These are phyloP conservation scores for Hypoxylon sp. DNA, from an alignment of 2,329 filamentous ascomycete genomes.

Conservation along the genomic window DNA sequence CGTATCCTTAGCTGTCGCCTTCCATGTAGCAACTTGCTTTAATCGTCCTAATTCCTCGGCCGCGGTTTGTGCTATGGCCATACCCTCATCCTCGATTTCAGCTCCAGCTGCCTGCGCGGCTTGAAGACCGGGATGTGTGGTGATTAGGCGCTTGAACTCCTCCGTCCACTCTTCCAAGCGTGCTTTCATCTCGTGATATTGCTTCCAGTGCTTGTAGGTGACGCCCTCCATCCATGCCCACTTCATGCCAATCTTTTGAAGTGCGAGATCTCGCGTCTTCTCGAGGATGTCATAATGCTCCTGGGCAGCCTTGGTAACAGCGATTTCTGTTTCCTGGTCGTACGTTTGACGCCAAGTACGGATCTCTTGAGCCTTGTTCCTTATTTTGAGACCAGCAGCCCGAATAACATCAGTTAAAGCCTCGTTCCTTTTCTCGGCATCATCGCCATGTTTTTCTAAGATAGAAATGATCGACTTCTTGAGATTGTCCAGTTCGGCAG, in stretches of 20 bases:
- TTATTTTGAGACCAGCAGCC: slow-evolving; percentile 74
- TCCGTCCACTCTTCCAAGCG: slow-evolving; percentile 85
- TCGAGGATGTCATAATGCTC: slow-evolving; percentile 85
- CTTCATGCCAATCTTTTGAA: slow-evolving; percentile 90
- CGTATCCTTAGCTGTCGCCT: slow-evolving; percentile 77
- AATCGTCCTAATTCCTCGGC: slow-evolving; percentile 82
- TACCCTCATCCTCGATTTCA: slow-evolving; percentile 78
- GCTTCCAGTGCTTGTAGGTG: slow-evolving; percentile 96
- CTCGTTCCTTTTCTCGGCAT: slow-evolving; percentile 54
- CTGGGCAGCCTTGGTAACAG: slow-evolving; percentile 77
- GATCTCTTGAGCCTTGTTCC: slow-evolving; percentile 78
- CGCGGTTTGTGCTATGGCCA: slow-evolving; percentile 79
- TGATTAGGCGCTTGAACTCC: slow-evolving; percentile 79
- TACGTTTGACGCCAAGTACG: slow-evolving; percentile 79
- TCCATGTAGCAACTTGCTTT: slow-evolving; percentile 86
- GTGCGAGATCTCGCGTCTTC: slow-evolving; percentile 80
- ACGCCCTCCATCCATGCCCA: slow-evolving; percentile 97
- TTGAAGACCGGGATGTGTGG: slow-evolving; percentile 74
- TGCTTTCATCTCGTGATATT: slow-evolving; percentile 87
- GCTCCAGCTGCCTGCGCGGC: slow-evolving; percentile 73
- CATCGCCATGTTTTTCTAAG: slow-evolving; percentile 61
- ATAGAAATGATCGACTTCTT: slow-evolving; percentile 73
- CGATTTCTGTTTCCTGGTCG: slow-evolving; percentile 71
- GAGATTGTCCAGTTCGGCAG: slow-evolving; percentile 69
- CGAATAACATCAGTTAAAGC: slow-evolving; percentile 63